phyloP scores from a whole-genome alignment of 805 yeast species.

The Zygosaccharomyces gambellarensis region DNA sequence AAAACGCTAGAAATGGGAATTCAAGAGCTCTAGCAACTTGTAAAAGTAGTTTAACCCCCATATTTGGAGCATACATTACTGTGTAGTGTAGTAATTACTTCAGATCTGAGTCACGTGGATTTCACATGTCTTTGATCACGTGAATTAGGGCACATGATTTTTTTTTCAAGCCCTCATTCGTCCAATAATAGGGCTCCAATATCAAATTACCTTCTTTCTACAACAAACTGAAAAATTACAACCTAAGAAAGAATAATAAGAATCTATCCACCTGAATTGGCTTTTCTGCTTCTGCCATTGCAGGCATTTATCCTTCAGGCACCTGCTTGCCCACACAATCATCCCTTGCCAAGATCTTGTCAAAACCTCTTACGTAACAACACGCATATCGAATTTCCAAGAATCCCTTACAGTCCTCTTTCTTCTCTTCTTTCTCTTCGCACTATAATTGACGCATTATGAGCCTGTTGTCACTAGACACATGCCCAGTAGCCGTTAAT shows the following conservation, averaged over 20 bases:
- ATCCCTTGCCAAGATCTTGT: not conserved
- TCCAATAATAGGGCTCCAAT: not conserved
- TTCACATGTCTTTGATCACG: too few species aligned
- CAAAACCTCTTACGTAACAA: not conserved
- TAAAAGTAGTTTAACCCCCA: too few species aligned
- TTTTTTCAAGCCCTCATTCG: not conserved
- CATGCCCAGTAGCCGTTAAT: not conserved
- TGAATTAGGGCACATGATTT: not conserved
- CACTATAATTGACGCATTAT: conserved; percentile 5
- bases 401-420: not conserved
- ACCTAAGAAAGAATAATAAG: not conserved
- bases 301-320: not conserved
- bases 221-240: not conserved
- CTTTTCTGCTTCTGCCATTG: not conserved
- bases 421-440: not conserved
- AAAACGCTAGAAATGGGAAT: too few species aligned
- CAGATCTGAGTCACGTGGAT: too few species aligned
- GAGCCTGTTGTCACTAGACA: not conserved
- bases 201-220: not conserved
- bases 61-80: too few species aligned
- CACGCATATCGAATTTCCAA: not conserved
- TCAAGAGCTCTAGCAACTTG: too few species aligned
- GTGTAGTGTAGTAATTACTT: too few species aligned
- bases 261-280: not conserved
- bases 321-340: not conserved